These are phyloP conservation scores for Cryphonectria naterciae DNA, from an alignment of 2,329 filamentous ascomycete genomes.

Conservation along the genomic window DNA sequence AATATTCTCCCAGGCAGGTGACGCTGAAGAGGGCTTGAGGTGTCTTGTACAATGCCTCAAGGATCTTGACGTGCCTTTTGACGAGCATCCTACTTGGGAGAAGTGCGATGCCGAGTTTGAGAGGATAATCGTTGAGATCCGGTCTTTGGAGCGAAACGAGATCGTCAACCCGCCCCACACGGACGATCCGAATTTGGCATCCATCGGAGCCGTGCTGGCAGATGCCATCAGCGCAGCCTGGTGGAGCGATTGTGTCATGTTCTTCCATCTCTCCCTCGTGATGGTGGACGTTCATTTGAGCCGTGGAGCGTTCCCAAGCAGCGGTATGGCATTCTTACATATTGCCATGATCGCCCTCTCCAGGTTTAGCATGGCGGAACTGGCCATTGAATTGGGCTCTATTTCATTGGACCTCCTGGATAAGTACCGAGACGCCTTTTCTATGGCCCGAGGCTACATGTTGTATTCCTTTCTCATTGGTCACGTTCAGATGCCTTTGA, in stretches of 20 bases:
- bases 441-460: constrained; percentile 69
- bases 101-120: constrained; percentile 78
- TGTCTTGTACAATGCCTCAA: constrained; percentile 72
- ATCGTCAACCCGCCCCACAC: constrained; percentile 49
- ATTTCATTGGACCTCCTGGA: constrained; percentile 68
- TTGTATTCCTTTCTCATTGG: constrained; percentile 71
- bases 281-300: constrained; percentile 69
- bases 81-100: constrained; percentile 70
- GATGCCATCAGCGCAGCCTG: constrained; percentile 73
- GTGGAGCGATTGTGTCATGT: constrained; percentile 74
- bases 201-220: constrained; percentile 70
- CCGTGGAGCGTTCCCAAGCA: constrained; percentile 69
- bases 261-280: constrained; percentile 70
- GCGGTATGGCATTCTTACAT: constrained; percentile 69
- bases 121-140: constrained; percentile 61
- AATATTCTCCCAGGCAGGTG: constrained; percentile 74
- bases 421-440: constrained; percentile 65
- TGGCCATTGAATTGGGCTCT: constrained; percentile 67
- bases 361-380: constrained; percentile 71
- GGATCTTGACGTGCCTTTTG: constrained; percentile 69
- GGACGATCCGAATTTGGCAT: constrained; percentile 59
- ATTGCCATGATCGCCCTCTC: constrained; percentile 68
- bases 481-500: constrained; percentile 68
- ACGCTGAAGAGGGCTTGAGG: constrained; percentile 69
- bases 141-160: constrained; percentile 56